These are phyloP conservation scores for Amphichorda felina DNA, from an alignment of 2,329 filamentous ascomycete genomes.

Conservation along the genomic window DNA sequence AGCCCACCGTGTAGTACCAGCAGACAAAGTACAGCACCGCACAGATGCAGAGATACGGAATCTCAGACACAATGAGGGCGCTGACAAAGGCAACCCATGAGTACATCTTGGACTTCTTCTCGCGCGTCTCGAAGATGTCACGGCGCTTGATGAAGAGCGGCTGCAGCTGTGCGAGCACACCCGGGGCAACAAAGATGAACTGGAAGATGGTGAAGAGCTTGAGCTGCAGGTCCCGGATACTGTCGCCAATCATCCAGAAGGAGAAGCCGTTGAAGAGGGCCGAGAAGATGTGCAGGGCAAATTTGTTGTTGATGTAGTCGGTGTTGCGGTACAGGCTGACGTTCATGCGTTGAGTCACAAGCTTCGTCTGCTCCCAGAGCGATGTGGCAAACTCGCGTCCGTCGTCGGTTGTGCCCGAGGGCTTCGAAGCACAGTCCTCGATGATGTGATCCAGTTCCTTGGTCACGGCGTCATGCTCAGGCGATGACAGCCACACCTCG, in stretches of 20 bases:
- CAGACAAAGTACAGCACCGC: constrained; percentile 36
- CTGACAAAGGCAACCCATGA: constrained; percentile 47
- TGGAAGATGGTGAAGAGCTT: constrained; percentile 50
- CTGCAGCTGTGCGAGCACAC: constrained; percentile 46
- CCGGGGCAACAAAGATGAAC: constrained; percentile 49
- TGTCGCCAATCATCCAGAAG: constrained; percentile 46
- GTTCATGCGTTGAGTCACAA: constrained; percentile 53
- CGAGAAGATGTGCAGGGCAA: constrained; percentile 40
- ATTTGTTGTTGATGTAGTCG: constrained; percentile 55
- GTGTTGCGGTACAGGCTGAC: constrained; percentile 53
- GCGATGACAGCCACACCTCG: constrained; percentile 55
- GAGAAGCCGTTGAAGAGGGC: constrained; percentile 50
- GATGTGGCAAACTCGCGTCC: constrained; percentile 64
- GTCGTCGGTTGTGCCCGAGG: constrained; percentile 27
- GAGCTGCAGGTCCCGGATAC: constrained; percentile 37
- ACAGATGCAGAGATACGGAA: constrained; percentile 32
- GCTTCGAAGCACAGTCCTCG: constrained; percentile 34
- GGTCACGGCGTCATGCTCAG: constrained; percentile 42
- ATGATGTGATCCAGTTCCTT: constrained; percentile 54
- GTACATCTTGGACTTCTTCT: constrained; percentile 51
- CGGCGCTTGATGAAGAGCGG: constrained; percentile 44
- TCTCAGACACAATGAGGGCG: constrained; percentile 34
- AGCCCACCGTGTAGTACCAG: constrained; percentile 48
- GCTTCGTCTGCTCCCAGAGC: constrained; percentile 48
- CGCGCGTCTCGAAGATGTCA: constrained; percentile 44